Evolutionary conservation across 305 asterid genomes (phyloP).

Genomic region (Vinca major): DNA sequence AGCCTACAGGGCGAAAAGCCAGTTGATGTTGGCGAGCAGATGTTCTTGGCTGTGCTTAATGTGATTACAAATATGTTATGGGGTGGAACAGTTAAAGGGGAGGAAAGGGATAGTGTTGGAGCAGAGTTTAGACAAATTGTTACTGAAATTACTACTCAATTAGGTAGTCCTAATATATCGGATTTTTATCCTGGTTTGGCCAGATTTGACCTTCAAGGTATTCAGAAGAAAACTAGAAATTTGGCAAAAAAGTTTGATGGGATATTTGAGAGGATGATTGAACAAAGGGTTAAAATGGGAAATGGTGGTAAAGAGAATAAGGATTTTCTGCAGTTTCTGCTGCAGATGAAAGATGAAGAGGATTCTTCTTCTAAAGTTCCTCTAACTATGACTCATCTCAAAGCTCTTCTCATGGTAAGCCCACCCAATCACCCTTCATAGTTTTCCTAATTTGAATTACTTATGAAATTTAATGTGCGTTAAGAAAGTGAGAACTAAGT

Average conservation of each 20-base stretch:
- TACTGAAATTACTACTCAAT: conserved; percentile 32
- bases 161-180: conserved; percentile 56
- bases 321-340: conserved; percentile 60
- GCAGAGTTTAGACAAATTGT: conserved; percentile 51
- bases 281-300: conserved; percentile 25
- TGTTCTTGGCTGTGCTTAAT: conserved; percentile 47
- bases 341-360: conserved; percentile 42
- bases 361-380: conserved; percentile 32
- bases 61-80: conserved; percentile 72
- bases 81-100: conserved; percentile 59
- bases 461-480: neutral
- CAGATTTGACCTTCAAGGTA: conserved; percentile 59
- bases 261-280: conserved; percentile 52
- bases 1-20: conserved; percentile 20
- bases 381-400: conserved; percentile 50
- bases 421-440: too few species aligned
- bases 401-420: conserved; percentile 67
- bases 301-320: conserved; percentile 16
- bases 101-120: conserved; percentile 40
- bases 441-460: neutral
- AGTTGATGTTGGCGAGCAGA: conserved; percentile 52
- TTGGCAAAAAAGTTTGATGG: conserved; percentile 38
- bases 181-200: conserved; percentile 55
- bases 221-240: conserved; percentile 33
- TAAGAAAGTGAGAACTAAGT: neutral